Evolutionary conservation across 257 asterid species (phyloP).

Genomic region (Thymus mandschuricus): DNA sequence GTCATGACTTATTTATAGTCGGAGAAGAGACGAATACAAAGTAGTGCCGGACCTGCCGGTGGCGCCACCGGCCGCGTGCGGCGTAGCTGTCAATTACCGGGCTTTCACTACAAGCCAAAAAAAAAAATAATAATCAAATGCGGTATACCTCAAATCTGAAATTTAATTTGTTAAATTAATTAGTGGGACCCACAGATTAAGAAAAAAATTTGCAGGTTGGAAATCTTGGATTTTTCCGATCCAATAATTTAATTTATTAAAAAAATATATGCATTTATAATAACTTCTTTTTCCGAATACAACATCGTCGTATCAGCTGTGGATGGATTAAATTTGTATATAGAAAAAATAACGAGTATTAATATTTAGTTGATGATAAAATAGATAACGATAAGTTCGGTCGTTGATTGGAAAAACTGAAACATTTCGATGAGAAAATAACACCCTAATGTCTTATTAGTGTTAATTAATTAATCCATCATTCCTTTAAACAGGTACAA

Average conservation of each 20-base stretch:
- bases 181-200: constrained; percentile 1
- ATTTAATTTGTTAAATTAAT: background rate
- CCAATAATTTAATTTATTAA: background rate
- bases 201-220: background rate
- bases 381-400: too few relatives aligned
- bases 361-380: too few relatives aligned
- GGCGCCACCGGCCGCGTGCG: constrained; percentile 16
- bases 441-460: background rate
- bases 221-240: background rate
- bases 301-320: too few relatives aligned
- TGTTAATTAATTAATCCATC: background rate
- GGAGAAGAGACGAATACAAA: too few relatives aligned
- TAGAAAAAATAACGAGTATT: too few relatives aligned
- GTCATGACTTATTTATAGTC: too few relatives aligned
- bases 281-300: too few relatives aligned
- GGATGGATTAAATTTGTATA: too few relatives aligned
- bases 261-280: too few relatives aligned
- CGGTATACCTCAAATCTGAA: background rate
- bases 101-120: constrained; percentile 16
- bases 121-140: background rate
- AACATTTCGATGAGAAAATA: too few relatives aligned
- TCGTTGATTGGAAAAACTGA: too few relatives aligned
- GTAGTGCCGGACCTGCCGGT: background rate
- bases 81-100: constrained; percentile 26
- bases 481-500: background rate